These are phyloP conservation scores for Fusarium phyllophilum DNA, from an alignment of 2,329 filamentous ascomycete genomes.

Conservation along the genomic window DNA sequence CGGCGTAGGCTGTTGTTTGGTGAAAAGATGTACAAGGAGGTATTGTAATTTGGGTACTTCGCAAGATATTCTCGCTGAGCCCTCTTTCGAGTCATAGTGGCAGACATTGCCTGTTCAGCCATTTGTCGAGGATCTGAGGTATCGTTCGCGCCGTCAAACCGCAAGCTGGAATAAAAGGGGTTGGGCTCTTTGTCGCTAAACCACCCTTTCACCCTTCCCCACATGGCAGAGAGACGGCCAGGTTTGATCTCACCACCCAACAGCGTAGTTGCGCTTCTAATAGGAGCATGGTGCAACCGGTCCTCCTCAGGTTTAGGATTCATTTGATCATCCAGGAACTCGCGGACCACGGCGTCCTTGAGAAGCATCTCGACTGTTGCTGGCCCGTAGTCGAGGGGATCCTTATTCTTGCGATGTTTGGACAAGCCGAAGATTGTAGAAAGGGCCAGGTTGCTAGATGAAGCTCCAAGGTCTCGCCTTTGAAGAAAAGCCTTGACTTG, in stretches of 20 bases:
- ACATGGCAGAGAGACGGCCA: slow-evolving; percentile 68
- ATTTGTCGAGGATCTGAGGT: slow-evolving; percentile 85
- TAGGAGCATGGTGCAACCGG: slow-evolving; percentile 46
- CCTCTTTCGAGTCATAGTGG: slow-evolving; percentile 82
- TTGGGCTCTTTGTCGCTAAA: slow-evolving; percentile 81
- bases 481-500: slow-evolving; percentile 96
- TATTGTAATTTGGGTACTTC: slow-evolving; percentile 91
- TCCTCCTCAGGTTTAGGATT: slow-evolving; percentile 45
- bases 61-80: slow-evolving; percentile 91
- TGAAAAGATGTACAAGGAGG: slow-evolving; percentile 86
- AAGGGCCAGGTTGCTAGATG: slow-evolving; percentile 78
- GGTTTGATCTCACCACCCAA: slow-evolving; percentile 60
- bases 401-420: slow-evolving; percentile 70
- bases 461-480: slow-evolving; percentile 82
- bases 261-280: slow-evolving; percentile 47
- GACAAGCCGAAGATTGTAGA: slow-evolving; percentile 75
- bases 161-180: slow-evolving; percentile 85
- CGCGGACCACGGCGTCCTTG: slow-evolving; percentile 93
- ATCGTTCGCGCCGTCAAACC: slow-evolving; percentile 78
- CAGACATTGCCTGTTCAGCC: slow-evolving; percentile 89
- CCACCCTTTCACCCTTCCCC: slow-evolving; percentile 67
- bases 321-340: slow-evolving; percentile 80
- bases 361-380: slow-evolving; percentile 95
- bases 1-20: slow-evolving; percentile 81
- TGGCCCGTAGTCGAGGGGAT: slow-evolving; percentile 90